Evolutionary conservation across 2,329 filamentous ascomycete species (phyloP).

Genomic region (Coniochaeta pulveracea): DNA sequence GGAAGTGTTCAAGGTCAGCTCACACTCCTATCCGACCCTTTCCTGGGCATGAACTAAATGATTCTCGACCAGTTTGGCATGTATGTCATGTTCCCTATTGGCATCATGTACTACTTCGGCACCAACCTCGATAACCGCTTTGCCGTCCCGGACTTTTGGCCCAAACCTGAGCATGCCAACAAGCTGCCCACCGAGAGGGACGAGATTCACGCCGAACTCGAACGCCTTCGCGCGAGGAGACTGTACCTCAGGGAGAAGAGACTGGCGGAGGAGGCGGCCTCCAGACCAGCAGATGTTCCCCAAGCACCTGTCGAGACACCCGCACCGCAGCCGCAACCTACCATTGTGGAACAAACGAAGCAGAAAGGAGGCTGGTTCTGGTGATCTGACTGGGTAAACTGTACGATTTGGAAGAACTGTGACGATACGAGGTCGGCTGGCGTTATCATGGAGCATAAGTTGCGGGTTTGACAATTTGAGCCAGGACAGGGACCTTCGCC

Average conservation of each 20-base stretch:
- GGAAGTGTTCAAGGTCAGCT: constrained; percentile 80
- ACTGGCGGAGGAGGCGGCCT: constrained; percentile 23
- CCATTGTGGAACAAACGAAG: not conserved
- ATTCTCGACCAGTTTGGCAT: constrained; percentile 66
- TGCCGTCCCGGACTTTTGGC: constrained; percentile 86
- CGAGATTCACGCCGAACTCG: constrained; percentile 73
- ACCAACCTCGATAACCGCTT: constrained; percentile 94
- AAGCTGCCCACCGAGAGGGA: constrained; percentile 66
- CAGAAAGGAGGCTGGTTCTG: constrained; percentile 6
- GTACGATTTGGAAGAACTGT: not conserved
- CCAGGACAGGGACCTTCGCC: too few relatives aligned
- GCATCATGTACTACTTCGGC: constrained; percentile 99
- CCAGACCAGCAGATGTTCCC: constrained; percentile 5
- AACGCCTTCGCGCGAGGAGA: constrained; percentile 51
- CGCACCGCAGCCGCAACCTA: constrained; percentile 12
- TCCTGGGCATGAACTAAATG: constrained; percentile 4
- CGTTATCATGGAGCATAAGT: too few relatives aligned
- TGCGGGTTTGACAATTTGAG: too few relatives aligned
- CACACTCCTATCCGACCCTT: constrained; percentile 2
- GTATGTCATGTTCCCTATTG: constrained; percentile 98
- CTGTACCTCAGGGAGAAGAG: constrained; percentile 68
- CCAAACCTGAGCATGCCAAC: constrained; percentile 66
- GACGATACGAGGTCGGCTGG: too few relatives aligned
- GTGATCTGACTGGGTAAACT: not conserved
- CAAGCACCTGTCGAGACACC: constrained; percentile 15